Base-by-base conservation (phyloP, 495 filamentous ascomycete genomes). In the Evernia prunastri region DNA sequence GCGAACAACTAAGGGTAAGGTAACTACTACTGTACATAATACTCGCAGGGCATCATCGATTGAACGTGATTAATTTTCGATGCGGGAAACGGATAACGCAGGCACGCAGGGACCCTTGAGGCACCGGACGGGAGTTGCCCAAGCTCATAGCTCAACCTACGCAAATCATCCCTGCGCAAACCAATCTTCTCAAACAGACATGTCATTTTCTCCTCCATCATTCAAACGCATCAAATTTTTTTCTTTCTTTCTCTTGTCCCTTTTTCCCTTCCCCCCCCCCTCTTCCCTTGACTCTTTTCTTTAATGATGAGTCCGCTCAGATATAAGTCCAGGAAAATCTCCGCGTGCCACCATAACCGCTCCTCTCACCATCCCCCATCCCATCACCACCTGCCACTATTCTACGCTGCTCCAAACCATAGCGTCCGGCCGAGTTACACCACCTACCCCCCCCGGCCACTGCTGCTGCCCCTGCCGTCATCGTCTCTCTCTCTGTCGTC, bases 231-330 rank as follows among this genome's bases (percentile, higher is more conserved):
- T 54, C 17, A n/a, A n/a, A n/a, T n/a, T n/a, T n/a, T n/a, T n/a
- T n/a, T n/a, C 18, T 6, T 12, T 35, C 40, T 54, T 17, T 54
- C 5, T 54, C n/a, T n/a, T n/a, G n/a, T n/a, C n/a, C n/a, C n/a
- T n/a, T n/a, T n/a, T n/a, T n/a, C n/a, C n/a, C n/a, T n/a, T n/a
- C n/a, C n/a, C n/a, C n/a, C n/a, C n/a, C n/a, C n/a, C n/a, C n/a
- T n/a, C n/a, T 27, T 20, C 27, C 27, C 49, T 29, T 29, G 49
- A 15, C 27, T 53, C 49, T 33, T 33, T 20, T n/a, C n/a, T n/a
- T n/a, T n/a, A n/a, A 54, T 54, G 29, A 54, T 54, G 51, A 54
- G 51, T 33, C 51, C 51, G 27, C 51, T 54, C 51, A 54, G 51
- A 54, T 54, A 54, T 54, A 54, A 54, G 29, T 54, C 29, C 27